Evolutionary conservation across 805 yeast species (phyloP), one percentile per base, ranked within the genome.

Genomic region (Saccharomycopsis sp.): DNA sequence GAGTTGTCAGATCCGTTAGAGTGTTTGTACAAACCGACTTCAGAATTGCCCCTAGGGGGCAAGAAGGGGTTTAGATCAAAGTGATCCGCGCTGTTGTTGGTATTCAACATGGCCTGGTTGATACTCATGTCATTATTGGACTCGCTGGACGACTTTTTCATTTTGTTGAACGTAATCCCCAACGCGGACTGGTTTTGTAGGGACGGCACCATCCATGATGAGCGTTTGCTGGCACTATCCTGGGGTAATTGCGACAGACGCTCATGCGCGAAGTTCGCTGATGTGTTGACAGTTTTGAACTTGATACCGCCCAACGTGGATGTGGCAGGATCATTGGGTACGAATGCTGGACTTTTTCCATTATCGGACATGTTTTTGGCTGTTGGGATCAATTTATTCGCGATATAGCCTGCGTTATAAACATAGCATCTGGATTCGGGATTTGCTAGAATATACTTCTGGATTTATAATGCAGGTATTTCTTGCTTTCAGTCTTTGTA

Each of bases 1-100:
- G 59, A 55, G 14, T 50, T 52, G 23, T 56, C 62, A 3, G 62
- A 53, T 24, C 50, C 40, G 24, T 60, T 55, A 16, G 51, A 20
- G 41, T 58, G 21, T 41, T 54, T 40, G 37, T 58, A 60, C n/a
- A 60, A 44, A 44, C 48, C 21, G 21, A 44, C 21, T 12, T 44
- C 48, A 5, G 48, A 44, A 12, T 44, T 44, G 18, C 21, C 21
- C 16, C 48, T 4, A 12, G 48, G 48, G 4, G 48, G 48, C 18
- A 44, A n/a, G 16, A 44, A 44, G 18, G 48, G 48, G 21, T 44
- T 44, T 7, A 44, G 18, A 16, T 44, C 48, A 44, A 44, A 18
- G 16, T 44, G 8, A 4, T 44, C 48, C 7, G 48, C 12, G 48
- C 48, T 44, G 7, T 44, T 44, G 12, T 18, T 44, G 48, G 8